These are phyloP conservation scores for Hordeum vulgare DNA, from an alignment of 176 grass and related monocot genomes.

Conservation along the genomic window DNA sequence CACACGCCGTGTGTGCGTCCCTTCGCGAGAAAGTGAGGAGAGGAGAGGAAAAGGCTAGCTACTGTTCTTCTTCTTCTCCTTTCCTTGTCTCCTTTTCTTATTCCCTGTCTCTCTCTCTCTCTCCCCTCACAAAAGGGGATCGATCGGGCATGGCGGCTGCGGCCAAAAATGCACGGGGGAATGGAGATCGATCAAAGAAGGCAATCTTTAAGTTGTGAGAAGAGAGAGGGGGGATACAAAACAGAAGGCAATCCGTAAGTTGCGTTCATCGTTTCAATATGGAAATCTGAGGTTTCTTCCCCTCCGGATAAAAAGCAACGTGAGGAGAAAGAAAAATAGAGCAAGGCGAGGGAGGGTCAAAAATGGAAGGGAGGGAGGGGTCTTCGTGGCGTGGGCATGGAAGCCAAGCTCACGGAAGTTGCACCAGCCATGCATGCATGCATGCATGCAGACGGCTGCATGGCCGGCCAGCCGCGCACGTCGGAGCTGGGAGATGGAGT, in stretches of 20 bases:
- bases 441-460: conserved; percentile 9
- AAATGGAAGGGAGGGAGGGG: no score
- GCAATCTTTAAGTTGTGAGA: no score
- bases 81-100: background rate
- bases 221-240: no score
- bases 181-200: background rate
- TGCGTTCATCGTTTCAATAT: no score
- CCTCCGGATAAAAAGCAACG: no score
- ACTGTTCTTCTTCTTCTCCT: conserved; percentile 49
- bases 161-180: background rate
- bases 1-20: background rate
- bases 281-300: no score
- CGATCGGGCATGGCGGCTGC: conserved; percentile 13
- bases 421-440: background rate
- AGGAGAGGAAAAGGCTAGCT: conserved; percentile 25
- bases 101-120: background rate
- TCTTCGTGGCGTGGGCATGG: background rate
- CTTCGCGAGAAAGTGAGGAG: conserved; percentile 5
- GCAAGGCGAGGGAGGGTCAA: no score
- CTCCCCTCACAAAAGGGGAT: conserved; percentile 4
- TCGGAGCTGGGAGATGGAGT: conserved; percentile 3
- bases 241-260: no score
- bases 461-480: background rate
- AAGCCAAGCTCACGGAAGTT: background rate
- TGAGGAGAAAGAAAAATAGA: no score